These are phyloP conservation scores for Trichophyton benhamiae DNA, from an alignment of 2,329 filamentous ascomycete species.

Conservation along the genomic window DNA sequence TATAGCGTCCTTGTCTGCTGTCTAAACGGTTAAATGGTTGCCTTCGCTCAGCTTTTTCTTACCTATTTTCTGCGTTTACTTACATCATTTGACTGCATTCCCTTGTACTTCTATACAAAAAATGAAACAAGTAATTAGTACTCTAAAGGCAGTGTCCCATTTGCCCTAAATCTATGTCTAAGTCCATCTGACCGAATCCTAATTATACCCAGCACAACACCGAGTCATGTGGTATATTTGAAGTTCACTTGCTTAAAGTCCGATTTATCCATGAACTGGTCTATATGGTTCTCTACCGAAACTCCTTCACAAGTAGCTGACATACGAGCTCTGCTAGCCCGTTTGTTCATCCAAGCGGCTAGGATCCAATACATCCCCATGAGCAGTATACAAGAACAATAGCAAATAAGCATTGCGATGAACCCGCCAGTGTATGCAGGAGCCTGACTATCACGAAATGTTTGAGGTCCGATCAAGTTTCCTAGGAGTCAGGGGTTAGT, in stretches of 20 bases:
- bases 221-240: constrained; percentile 18
- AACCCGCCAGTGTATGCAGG: constrained; percentile 30
- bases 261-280: constrained; percentile 17
- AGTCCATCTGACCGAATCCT: not conserved
- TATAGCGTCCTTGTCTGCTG: not conserved
- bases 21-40: not conserved
- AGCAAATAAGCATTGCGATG: constrained; percentile 26
- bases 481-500: constrained; percentile 11
- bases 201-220: not conserved
- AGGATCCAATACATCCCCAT: constrained; percentile 24
- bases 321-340: constrained; percentile 2
- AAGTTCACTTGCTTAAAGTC: constrained; percentile 19
- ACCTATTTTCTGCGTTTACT: not conserved
- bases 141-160: too few species aligned
- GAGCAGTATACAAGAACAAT: constrained; percentile 24
- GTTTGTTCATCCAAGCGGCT: constrained; percentile 14
- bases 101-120: too few species aligned
- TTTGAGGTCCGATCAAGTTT: constrained; percentile 34
- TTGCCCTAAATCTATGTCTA: too few species aligned
- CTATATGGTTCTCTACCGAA: constrained; percentile 8
- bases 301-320: not conserved
- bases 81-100: too few species aligned
- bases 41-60: not conserved
- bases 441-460: constrained; percentile 29
- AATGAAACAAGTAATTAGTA: too few species aligned